Percentiles rank a stretch among this genome's conserved stretches.
Conservation (phyloP, 805 yeast genomes). For the Saturnispora quitensis region DNA sequence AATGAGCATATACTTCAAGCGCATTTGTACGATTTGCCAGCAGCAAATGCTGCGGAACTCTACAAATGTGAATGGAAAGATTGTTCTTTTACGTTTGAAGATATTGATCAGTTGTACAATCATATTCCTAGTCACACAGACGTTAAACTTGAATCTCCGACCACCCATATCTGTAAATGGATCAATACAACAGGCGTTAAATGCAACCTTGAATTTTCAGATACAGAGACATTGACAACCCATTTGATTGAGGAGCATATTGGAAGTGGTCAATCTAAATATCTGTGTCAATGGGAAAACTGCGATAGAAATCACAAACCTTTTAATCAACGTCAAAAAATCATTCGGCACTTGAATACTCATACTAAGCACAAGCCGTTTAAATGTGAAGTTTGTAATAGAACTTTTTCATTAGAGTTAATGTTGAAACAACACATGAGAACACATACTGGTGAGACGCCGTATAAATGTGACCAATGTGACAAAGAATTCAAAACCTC, state of each 20-base stretch:
- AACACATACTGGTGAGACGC: conserved; percentile 85
- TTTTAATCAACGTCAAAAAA: conserved; percentile 78
- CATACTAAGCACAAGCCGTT: conserved; percentile 84
- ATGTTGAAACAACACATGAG: conserved; percentile 76
- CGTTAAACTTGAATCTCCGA: conserved; percentile 1
- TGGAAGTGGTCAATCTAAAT: conserved; percentile 60
- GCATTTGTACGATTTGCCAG: conserved; percentile 29
- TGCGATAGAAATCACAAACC: conserved; percentile 57
- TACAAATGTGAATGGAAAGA: conserved; percentile 63
- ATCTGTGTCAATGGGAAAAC: conserved; percentile 68
- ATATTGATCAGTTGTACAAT: conserved; percentile 43
- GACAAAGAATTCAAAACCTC: conserved; percentile 74
- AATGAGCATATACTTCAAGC: conserved; percentile 46
- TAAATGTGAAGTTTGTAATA: conserved; percentile 59
- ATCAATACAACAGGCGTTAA: conserved; percentile 13
- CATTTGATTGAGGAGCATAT: conserved; percentile 67
- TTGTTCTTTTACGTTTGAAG: conserved; percentile 51
- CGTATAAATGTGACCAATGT: conserved; percentile 66
- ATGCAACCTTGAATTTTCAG: conserved; percentile 44
- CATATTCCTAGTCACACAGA: conserved; percentile 41
- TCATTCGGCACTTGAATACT: conserved; percentile 75
- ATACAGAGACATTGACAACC: conserved; percentile 54
- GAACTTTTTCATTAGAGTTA: conserved; percentile 65
- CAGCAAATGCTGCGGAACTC: not conserved
- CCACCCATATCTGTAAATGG: conserved; percentile 33